Evolutionary conservation across 768 basidiomycete species (phyloP).

Genomic region (Podaxis carcinomalis): DNA sequence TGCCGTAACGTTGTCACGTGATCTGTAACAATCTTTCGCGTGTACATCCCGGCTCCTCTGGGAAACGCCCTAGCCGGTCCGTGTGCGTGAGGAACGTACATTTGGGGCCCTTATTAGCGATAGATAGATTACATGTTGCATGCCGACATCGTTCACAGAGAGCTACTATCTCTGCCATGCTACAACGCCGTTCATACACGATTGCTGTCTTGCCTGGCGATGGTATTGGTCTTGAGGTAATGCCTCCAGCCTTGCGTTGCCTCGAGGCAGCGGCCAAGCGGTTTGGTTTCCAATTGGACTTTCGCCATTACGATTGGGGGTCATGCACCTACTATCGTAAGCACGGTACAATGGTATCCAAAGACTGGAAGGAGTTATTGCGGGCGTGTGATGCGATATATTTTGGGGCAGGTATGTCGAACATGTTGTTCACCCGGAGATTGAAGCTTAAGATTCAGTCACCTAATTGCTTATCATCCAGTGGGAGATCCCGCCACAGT

Average conservation of each 20-base stretch:
- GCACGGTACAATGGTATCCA: constrained; percentile 44
- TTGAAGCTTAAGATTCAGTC: constrained; percentile 1
- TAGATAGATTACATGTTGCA: not conserved
- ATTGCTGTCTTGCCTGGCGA: constrained; percentile 51
- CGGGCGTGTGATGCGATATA: constrained; percentile 42
- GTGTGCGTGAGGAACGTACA: not conserved
- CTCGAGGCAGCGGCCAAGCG: constrained; percentile 38
- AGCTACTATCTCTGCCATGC: constrained; percentile 12
- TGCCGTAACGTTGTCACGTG: not conserved
- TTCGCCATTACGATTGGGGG: constrained; percentile 43
- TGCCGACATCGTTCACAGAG: not conserved
- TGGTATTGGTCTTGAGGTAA: constrained; percentile 51
- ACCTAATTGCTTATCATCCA: constrained; percentile 16
- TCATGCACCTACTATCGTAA: constrained; percentile 42
- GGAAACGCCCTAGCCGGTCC: constrained; percentile 3
- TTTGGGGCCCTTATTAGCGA: not conserved
- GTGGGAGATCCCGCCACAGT: constrained; percentile 45
- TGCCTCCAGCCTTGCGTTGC: constrained; percentile 42
- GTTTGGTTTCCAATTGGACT: constrained; percentile 42
- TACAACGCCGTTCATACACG: constrained; percentile 23
- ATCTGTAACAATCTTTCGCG: not conserved
- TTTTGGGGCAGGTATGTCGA: constrained; percentile 39
- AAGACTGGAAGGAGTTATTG: constrained; percentile 33
- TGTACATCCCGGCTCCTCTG: not conserved
- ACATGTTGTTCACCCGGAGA: constrained; percentile 11